Evolutionary conservation across 176 grass and related monocot genomes (phyloP).

Genomic region (Rhynchospora breviuscula): DNA sequence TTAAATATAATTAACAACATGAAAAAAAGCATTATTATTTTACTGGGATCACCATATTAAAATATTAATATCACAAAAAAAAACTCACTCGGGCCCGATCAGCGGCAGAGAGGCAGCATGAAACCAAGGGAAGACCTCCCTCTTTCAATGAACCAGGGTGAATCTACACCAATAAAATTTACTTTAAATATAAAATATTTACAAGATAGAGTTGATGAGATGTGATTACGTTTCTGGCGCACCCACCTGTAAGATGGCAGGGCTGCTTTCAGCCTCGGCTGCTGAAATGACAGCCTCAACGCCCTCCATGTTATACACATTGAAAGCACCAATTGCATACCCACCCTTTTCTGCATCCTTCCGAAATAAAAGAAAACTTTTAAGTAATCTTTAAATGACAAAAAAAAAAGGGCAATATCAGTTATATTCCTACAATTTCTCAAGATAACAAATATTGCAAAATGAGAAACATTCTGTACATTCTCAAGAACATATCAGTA

Average conservation of each 20-base stretch:
- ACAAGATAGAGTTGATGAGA: not conserved
- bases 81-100: conserved; percentile 61
- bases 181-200: not conserved
- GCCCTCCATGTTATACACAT: conserved; percentile 95
- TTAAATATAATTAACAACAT: conserved; percentile 19
- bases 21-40: conserved; percentile 22
- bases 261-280: conserved; percentile 81
- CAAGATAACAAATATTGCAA: conserved; percentile 11
- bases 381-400: not conserved
- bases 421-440: not conserved
- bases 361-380: conserved; percentile 23
- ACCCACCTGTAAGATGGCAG: conserved; percentile 83
- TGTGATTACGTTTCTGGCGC: conserved; percentile 8
- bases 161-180: conserved; percentile 42
- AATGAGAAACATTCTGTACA: not conserved
- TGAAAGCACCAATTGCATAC: conserved; percentile 97
- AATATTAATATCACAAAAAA: not conserved
- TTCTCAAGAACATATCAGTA: not conserved
- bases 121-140: conserved; percentile 67
- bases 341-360: conserved; percentile 80
- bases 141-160: conserved; percentile 91
- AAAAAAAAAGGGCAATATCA: not conserved
- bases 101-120: conserved; percentile 83
- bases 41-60: not conserved
- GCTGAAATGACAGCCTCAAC: conserved; percentile 89